Conservation (phyloP, 352 stramenopile species). For the Globisporangium cylindrosporum region DNA sequence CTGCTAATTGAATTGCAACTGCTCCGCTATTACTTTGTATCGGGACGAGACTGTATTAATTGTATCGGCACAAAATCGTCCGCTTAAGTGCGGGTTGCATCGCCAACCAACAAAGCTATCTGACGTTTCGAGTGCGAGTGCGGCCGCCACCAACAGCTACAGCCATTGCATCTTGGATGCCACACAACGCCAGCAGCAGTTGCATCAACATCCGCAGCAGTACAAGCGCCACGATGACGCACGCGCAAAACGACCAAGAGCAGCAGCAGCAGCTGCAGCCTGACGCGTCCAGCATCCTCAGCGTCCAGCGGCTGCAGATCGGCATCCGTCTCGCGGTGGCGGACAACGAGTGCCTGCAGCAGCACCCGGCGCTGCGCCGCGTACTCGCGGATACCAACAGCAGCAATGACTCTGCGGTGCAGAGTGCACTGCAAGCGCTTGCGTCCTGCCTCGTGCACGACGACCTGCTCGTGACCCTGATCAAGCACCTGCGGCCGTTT, state of each 20-base stretch:
- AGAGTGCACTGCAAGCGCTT: constrained; percentile 47
- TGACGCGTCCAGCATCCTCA: constrained; percentile 25
- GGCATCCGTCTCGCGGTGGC: constrained; percentile 25
- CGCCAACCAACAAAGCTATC: not conserved
- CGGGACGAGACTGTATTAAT: not conserved
- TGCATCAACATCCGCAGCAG: not conserved
- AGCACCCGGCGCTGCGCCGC: constrained; percentile 40
- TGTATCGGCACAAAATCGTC: not conserved
- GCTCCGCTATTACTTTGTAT: not conserved
- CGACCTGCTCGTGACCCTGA: constrained; percentile 38
- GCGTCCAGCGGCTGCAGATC: constrained; percentile 25
- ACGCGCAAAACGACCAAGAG: constrained; percentile 7
- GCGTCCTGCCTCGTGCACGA: constrained; percentile 51
- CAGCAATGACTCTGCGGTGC: constrained; percentile 19
- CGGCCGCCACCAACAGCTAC: constrained; percentile 2
- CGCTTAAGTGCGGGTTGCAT: constrained; percentile 9
- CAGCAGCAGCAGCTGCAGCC: constrained; percentile 8
- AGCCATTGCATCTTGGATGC: constrained; percentile 4
- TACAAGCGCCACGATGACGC: constrained; percentile 9
- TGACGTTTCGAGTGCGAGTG: constrained; percentile 18
- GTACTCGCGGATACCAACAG: constrained; percentile 17
- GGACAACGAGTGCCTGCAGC: constrained; percentile 20
- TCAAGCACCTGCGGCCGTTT: constrained; percentile 70
- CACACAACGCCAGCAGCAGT: constrained; percentile 2
- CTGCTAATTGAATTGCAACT: not conserved